Conservation (phyloP, 2,329 filamentous ascomycete genomes). For the Fusarium sambucinum region DNA sequence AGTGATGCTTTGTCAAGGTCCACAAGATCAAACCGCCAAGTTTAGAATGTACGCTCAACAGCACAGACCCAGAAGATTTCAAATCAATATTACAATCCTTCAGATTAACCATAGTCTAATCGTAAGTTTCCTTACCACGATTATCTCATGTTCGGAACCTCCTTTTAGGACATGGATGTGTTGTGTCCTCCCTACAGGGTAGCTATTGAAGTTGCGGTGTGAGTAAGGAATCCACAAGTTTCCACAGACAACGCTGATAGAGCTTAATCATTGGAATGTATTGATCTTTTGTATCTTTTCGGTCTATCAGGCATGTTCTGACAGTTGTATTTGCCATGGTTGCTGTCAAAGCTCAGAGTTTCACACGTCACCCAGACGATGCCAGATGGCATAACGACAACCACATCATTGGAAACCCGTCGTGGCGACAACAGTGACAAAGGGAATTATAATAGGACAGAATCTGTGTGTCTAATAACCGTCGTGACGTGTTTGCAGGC, state of each 20-base stretch:
- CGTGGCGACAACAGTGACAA: neutral
- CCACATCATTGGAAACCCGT: neutral
- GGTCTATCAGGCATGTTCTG: neutral
- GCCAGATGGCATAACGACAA: neutral
- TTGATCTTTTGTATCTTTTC: neutral
- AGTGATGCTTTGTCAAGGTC: neutral
- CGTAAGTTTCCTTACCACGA: neutral
- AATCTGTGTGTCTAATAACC: neutral
- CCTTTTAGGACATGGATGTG: neutral
- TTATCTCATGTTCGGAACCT: neutral
- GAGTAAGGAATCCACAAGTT: slow-evolving; percentile 6
- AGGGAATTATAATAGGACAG: neutral
- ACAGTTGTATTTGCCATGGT: neutral
- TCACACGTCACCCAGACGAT: neutral
- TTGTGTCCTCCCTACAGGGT: neutral
- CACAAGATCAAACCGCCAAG: neutral
- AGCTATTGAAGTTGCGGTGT: slow-evolving; percentile 7
- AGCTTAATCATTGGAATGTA: neutral
- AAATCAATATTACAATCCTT: neutral
- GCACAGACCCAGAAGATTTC: neutral
- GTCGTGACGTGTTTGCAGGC: neutral
- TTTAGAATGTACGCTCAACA: neutral
- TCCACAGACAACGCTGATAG: neutral
- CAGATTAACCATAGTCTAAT: neutral
- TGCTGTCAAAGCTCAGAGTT: neutral